phyloP scores from a whole-genome alignment of 345 rosid genomes.

The Camelina neglecta region DNA sequence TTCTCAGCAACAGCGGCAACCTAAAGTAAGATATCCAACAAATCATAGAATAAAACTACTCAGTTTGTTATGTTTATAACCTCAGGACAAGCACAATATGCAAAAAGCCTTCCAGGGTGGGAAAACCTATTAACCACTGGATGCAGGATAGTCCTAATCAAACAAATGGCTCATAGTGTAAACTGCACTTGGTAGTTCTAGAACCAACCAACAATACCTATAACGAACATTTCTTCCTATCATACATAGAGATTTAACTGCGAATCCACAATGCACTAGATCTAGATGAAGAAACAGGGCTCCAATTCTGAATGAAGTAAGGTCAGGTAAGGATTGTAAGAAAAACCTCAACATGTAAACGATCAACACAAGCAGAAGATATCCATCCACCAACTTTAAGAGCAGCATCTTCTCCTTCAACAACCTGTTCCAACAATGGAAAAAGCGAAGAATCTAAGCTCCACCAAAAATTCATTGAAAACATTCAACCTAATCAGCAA shows the following conservation, averaged over 20 bases:
- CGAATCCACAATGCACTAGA: background rate
- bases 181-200: background rate
- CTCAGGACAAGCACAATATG: background rate
- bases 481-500: slow-evolving; percentile 9
- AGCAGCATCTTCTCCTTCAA: slow-evolving; percentile 91
- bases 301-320: slow-evolving; percentile 3
- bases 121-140: slow-evolving; percentile 7
- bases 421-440: slow-evolving; percentile 61
- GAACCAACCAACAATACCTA: background rate
- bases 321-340: background rate
- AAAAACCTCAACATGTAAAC: slow-evolving; percentile 80
- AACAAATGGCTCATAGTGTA: slow-evolving; percentile 19
- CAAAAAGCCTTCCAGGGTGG: background rate
- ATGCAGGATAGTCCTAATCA: background rate
- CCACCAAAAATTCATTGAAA: background rate
- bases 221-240: background rate
- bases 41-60: background rate
- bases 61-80: slow-evolving; percentile 7
- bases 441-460: slow-evolving; percentile 15
- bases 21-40: slow-evolving; percentile 44
- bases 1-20: slow-evolving; percentile 94
- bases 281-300: background rate
- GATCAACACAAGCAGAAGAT: slow-evolving; percentile 84
- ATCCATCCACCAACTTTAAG: slow-evolving; percentile 89
- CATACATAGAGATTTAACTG: background rate